Conservation (phyloP, 371 early-diverging fungal genomes). For the Apophysomyces sp. region DNA sequence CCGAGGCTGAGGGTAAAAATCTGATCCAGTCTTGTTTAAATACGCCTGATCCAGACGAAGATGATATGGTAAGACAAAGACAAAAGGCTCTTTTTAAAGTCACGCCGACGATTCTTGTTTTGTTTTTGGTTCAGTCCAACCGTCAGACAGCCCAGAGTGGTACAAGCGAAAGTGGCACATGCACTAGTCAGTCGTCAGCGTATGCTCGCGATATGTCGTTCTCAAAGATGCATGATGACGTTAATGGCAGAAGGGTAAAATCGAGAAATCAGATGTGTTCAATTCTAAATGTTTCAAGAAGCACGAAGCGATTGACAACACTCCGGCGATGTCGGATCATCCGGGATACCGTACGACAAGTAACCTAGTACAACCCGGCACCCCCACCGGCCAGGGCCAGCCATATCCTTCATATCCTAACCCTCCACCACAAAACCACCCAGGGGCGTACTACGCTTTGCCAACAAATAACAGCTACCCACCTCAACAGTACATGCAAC, state of each 20-base stretch:
- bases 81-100: background rate
- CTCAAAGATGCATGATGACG: background rate
- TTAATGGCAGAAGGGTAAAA: background rate
- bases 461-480: background rate
- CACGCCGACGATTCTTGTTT: background rate
- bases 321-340: too few species aligned
- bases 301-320: too few species aligned
- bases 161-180: background rate
- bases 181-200: background rate
- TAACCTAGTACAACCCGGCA: too few species aligned
- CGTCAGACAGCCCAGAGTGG: background rate
- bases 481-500: background rate
- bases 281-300: background rate
- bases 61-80: background rate
- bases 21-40: constrained; percentile 94
- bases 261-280: too few species aligned
- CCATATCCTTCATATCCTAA: background rate
- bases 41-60: constrained; percentile 60
- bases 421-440: background rate
- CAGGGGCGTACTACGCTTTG: background rate
- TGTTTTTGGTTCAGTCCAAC: background rate
- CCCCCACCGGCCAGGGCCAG: background rate
- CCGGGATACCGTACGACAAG: too few species aligned
- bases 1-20: constrained; percentile 89
- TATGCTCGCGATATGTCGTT: background rate